Base-by-base conservation (phyloP, 1,139 yeast species). In the Candida tunisiensis region DNA sequence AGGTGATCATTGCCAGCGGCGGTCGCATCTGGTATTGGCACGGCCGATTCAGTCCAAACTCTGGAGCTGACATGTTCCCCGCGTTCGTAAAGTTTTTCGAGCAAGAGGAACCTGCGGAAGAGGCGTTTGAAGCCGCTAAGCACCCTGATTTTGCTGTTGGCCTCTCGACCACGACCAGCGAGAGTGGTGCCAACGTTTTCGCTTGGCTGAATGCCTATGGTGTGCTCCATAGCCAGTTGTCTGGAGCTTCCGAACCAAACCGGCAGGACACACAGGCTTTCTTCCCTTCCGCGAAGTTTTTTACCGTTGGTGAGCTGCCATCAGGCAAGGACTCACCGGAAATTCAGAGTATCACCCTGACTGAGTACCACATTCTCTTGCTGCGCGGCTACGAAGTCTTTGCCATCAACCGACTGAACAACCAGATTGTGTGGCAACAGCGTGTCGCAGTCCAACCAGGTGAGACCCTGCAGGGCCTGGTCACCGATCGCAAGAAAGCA, bases 281-380 rank as follows among this genome's bases (percentile, higher is more conserved):
- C 31, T 8, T 23, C 28, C n/a, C 8, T 17, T 34, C 9, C 11
- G 25, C 11, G 23, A 31, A 10, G 15, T 27, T 8, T 16, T 27
- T 8, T 31, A 33, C 18, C 36, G 34, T 3, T 39, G 42, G 26
- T 23, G 65, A 61, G 36, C 39, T 60, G 4, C 56, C 61, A 2
- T 44, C 44, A 5, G 43, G 53, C 1, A 35, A 41, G 1, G 48
- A 48, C 25, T 39, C 41, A 17, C 26, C 28, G 11, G 28, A 39
- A 4, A 49, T 62, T 14, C 49, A 49, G 25, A 55, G 64, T 6
- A 39, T 67, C 4, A 39, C 60, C 2, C 39, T 72, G 11, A 61
- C 77, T 0, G 58, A 62, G 26, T 73, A 62, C 39, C 77, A 72
- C 41, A 39, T 71, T 3, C 37, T 72, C 1, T 34, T 67, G 2